These are phyloP conservation scores for Lyophyllum atratum DNA, from an alignment of 768 basidiomycete genomes.

Conservation along the genomic window DNA sequence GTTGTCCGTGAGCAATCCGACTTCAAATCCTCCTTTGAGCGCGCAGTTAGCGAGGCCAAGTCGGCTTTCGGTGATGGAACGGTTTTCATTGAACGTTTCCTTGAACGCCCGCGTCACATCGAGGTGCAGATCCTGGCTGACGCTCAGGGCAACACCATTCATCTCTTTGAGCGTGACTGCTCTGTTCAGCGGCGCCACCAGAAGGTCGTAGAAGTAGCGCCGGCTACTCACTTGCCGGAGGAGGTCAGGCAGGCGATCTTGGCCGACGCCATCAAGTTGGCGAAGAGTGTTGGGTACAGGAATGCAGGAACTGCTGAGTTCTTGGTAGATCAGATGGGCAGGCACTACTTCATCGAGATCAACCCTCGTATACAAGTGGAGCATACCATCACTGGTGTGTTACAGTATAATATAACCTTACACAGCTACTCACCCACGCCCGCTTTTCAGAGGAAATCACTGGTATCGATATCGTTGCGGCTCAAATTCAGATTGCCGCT, in stretches of 20 bases:
- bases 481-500: slow-evolving; percentile 99
- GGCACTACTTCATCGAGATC: slow-evolving; percentile 99
- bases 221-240: slow-evolving; percentile 91
- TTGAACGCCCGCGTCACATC: slow-evolving; percentile 96
- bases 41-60: slow-evolving; percentile 94
- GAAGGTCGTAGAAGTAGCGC: slow-evolving; percentile 98
- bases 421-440: background rate
- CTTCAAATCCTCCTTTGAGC: slow-evolving; percentile 86
- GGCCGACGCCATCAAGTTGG: slow-evolving; percentile 90
- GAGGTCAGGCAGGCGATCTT: slow-evolving; percentile 88
- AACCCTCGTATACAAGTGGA: slow-evolving; percentile 99
- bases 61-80: slow-evolving; percentile 98
- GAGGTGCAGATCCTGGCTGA: slow-evolving; percentile 97
- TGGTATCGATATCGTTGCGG: slow-evolving; percentile 98
- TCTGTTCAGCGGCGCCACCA: slow-evolving; percentile 98
- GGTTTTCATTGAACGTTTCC: slow-evolving; percentile 97
- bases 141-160: slow-evolving; percentile 89
- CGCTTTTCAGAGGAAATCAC: slow-evolving; percentile 88
- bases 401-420: slow-evolving; percentile 6
- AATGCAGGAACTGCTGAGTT: slow-evolving; percentile 99
- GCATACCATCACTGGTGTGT: slow-evolving; percentile 93
- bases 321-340: slow-evolving; percentile 93
- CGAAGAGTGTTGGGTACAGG: slow-evolving; percentile 90
- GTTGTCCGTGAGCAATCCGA: slow-evolving; percentile 94
- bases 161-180: slow-evolving; percentile 98